Percentiles rank a stretch among this genome's conserved stretches.
phyloP scores from a whole-genome alignment of 2,329 filamentous ascomycete genomes.

The Beauveria sp. region DNA sequence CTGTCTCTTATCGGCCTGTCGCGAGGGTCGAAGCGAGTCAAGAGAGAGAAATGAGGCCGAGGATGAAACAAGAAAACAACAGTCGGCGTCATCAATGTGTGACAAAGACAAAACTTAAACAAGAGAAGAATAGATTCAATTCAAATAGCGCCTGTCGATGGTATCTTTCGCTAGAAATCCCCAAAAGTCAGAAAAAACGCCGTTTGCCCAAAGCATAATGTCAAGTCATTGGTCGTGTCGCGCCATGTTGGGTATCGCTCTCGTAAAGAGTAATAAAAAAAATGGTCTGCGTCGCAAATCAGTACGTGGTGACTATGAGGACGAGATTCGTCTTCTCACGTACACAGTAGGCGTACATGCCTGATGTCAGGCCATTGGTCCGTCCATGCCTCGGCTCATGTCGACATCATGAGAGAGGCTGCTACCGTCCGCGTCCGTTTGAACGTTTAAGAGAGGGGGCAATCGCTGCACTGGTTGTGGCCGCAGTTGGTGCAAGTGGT shows the following conservation, averaged over 20 bases:
- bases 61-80: not conserved
- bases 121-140: not conserved
- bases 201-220: conserved; percentile 3
- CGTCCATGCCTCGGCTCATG: conserved; percentile 1
- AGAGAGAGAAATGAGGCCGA: not conserved
- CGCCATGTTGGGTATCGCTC: conserved; percentile 4
- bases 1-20: not conserved
- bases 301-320: not conserved
- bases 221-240: conserved; percentile 7
- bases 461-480: conserved; percentile 43
- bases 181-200: conserved; percentile 1
- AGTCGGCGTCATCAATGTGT: not conserved
- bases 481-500: conserved; percentile 42
- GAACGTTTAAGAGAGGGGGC: conserved; percentile 27
- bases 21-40: not conserved
- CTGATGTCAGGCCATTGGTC: not conserved
- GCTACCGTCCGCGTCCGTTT: not conserved
- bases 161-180: conserved; percentile 10
- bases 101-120: not conserved
- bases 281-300: not conserved
- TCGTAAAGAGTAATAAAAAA: not conserved
- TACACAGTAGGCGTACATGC: conserved; percentile 12
- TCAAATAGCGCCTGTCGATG: conserved; percentile 7
- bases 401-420: conserved; percentile 6
- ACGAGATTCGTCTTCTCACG: not conserved